Base-by-base conservation (phyloP, 345 rosid genomes). In the Acer saccharum region DNA sequence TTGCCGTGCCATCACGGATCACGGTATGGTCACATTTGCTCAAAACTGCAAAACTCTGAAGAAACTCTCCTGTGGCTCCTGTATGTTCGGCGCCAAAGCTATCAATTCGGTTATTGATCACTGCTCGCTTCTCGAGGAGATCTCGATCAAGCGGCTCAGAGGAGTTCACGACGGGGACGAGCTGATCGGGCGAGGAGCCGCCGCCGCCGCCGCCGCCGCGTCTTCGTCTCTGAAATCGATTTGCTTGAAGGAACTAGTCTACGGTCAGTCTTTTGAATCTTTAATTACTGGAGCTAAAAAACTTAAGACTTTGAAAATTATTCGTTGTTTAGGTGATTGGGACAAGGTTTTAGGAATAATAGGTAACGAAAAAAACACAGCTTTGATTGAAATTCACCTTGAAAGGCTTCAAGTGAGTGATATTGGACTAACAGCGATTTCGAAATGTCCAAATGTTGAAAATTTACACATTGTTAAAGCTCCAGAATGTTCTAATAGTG, bases 351-450 rank as follows among this genome's bases (percentile, higher is more conserved):
- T 94, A 48, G 76, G 76, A n/a, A 82, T 76, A 39, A 83, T 92
- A 18, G 94, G 90, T 64, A 84, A 79, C 4, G 67, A 54, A 6
- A 72, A 81, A 16, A 75, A 67, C 14, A 71, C 32, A 52, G 74
- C 77, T 44, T 77, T 93, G 62, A 76, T 60, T 23, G 98, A 91
- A 72, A 82, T 91, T 83, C 97, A 93, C 73, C 77, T 94, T 7
- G 98, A 94, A 90, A 92, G 91, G 85, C 88, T 95, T 52, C 97
- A 88, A 76, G 88, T 91, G 64, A 90, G 89, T 75, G 97, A 94
- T 76, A 20, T 73, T 10, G 98, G 95, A 17, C 79, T 94, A 21
- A 70, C 76, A 10, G 93, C 87, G 1, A 78, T 94, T 35, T 88
- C 95, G 0, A 86, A 77, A 72, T 90, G 96, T 83, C 77, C 86